These are phyloP conservation scores for Tolypocladium album DNA, from an alignment of 2,329 filamentous ascomycete genomes.

Conservation along the genomic window DNA sequence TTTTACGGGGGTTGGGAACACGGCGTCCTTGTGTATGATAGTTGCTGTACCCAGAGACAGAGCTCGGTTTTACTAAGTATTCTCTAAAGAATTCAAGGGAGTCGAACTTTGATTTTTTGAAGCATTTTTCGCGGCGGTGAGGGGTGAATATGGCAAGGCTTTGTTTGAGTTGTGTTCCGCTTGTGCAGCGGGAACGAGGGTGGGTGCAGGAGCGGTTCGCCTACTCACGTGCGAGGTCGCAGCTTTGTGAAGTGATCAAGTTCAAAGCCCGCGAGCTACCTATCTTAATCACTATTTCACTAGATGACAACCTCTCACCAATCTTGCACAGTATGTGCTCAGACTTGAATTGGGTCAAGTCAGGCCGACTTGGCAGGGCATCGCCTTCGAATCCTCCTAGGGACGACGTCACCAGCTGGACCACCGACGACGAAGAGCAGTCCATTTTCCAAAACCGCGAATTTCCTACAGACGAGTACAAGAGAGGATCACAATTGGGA, in stretches of 20 bases:
- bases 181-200: not conserved
- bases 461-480: constrained; percentile 10
- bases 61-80: not conserved
- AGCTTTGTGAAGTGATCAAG: not conserved
- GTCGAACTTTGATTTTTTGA: not conserved
- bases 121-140: not conserved
- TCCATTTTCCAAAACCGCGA: constrained; percentile 4
- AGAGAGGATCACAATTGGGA: constrained; percentile 13
- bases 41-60: not conserved
- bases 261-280: too few relatives aligned
- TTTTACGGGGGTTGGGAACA: not conserved
- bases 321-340: not conserved
- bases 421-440: constrained; percentile 7
- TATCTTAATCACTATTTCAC: not conserved
- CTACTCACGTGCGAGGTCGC: not conserved
- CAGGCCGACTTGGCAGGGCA: not conserved
- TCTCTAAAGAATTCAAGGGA: not conserved
- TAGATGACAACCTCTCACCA: not conserved
- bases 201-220: not conserved
- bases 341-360: not conserved
- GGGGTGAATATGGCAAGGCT: not conserved
- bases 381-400: not conserved
- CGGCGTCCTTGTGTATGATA: not conserved
- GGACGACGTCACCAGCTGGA: constrained; percentile 8
- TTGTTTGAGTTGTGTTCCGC: not conserved